A percentile compares a stretch with the other conserved stretches of the same genome.
Conservation (phyloP, 345 rosid genomes). For the Arabis alpina region DNA sequence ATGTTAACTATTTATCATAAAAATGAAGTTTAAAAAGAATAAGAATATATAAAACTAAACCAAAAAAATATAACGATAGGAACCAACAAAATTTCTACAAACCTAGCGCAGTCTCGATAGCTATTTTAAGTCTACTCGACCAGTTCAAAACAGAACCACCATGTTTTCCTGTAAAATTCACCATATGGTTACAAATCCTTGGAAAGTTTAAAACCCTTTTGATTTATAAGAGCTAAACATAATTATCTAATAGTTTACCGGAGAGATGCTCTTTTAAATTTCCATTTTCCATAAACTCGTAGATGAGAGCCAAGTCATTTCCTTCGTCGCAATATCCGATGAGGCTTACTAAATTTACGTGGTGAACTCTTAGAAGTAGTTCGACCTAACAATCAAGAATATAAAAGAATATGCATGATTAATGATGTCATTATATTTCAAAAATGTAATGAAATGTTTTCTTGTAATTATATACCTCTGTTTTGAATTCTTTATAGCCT, state of each 20-base stretch:
- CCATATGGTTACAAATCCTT: not conserved
- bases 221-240: not conserved
- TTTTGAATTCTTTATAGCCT: too few relatives aligned
- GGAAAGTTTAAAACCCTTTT: not conserved
- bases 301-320: conserved; percentile 47
- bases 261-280: conserved; percentile 48
- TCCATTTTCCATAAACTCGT: conserved; percentile 58
- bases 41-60: too few relatives aligned
- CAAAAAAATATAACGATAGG: too few relatives aligned
- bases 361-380: conserved; percentile 54
- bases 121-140: too few relatives aligned
- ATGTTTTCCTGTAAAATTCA: conserved; percentile 31
- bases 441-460: too few relatives aligned
- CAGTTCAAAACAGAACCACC: conserved; percentile 34
- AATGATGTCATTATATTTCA: too few relatives aligned
- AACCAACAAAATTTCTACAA: too few relatives aligned
- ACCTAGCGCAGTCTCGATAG: too few relatives aligned
- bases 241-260: conserved; percentile 34
- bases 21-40: too few relatives aligned
- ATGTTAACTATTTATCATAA: too few relatives aligned
- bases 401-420: too few relatives aligned
- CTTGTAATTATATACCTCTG: too few relatives aligned
- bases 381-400: conserved; percentile 44
- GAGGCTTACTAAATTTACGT: conserved; percentile 51
- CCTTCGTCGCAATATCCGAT: conserved; percentile 57